phyloP scores from a whole-genome alignment of 305 asterid genomes.

The Fraxinus ornus region DNA sequence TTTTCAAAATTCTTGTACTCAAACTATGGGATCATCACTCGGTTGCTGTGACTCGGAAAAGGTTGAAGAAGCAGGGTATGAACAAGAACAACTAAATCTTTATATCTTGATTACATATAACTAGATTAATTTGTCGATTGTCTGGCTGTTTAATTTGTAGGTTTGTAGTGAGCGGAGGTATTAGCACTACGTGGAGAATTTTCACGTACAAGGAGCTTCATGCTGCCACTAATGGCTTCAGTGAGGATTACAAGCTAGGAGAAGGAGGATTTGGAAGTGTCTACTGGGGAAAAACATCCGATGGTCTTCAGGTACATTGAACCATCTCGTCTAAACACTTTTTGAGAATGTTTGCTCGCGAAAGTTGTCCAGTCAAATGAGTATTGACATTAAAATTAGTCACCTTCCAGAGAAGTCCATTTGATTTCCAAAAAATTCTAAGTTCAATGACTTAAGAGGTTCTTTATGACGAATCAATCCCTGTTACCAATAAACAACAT shows the following conservation, averaged over 20 bases:
- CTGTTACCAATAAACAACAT: neutral
- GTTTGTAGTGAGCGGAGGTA: slow-evolving; percentile 35
- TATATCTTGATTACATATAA: neutral
- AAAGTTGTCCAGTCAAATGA: neutral
- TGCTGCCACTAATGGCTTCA: slow-evolving; percentile 72
- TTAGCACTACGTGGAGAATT: slow-evolving; percentile 53
- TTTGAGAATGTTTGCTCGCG: neutral
- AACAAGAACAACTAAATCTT: neutral
- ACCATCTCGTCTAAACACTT: neutral
- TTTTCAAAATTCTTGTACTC: neutral
- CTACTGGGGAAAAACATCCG: slow-evolving; percentile 78
- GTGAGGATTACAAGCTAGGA: slow-evolving; percentile 70
- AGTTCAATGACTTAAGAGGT: neutral
- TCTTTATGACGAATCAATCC: neutral
- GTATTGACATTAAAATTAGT: too few relatives aligned
- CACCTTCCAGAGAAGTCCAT: neutral
- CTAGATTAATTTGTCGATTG: neutral
- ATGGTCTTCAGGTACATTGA: slow-evolving; percentile 64
- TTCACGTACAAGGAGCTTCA: slow-evolving; percentile 76
- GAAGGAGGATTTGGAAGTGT: slow-evolving; percentile 93
- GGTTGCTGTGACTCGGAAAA: slow-evolving; percentile 67
- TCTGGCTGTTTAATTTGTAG: slow-evolving; percentile 25
- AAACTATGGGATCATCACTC: slow-evolving; percentile 55
- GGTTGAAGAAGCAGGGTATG: slow-evolving; percentile 67
- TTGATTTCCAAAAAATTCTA: neutral